Evolutionary conservation across 192 early-diverging fungal species (phyloP).

Genomic region (Funneliformis mosseae): DNA sequence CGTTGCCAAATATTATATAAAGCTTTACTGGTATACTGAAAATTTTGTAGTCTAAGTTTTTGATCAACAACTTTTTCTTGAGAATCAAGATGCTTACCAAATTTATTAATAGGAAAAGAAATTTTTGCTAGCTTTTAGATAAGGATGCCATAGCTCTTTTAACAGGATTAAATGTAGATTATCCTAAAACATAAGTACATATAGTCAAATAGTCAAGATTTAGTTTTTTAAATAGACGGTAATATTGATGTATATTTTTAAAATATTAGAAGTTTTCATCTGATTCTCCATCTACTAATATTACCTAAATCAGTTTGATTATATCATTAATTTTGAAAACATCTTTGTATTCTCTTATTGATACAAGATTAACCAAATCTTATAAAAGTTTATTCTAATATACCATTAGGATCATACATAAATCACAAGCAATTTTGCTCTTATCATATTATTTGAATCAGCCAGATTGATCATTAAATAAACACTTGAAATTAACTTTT

Average conservation of each 20-base stretch:
- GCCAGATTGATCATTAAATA: background rate
- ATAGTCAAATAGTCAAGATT: background rate
- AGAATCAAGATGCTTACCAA: background rate
- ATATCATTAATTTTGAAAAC: background rate
- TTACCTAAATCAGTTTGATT: no score
- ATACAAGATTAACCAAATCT: background rate
- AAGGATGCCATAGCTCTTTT: background rate
- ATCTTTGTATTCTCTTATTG: background rate
- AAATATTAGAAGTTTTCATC: background rate
- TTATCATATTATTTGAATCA: background rate
- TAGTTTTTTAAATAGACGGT: background rate
- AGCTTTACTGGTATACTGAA: background rate
- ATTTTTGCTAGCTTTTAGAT: background rate
- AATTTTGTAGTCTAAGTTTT: background rate
- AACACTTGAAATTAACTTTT: background rate
- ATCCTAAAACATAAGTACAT: background rate
- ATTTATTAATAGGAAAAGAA: background rate
- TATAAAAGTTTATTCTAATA: background rate
- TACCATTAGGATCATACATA: background rate
- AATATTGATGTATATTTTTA: slow-evolving; percentile 17
- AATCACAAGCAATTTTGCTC: background rate
- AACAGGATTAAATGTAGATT: background rate
- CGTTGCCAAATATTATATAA: background rate
- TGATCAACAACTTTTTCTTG: background rate
- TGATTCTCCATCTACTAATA: background rate